phyloP scores from a whole-genome alignment of 208 protist genomes.

The Herpetomonas tarakana region DNA sequence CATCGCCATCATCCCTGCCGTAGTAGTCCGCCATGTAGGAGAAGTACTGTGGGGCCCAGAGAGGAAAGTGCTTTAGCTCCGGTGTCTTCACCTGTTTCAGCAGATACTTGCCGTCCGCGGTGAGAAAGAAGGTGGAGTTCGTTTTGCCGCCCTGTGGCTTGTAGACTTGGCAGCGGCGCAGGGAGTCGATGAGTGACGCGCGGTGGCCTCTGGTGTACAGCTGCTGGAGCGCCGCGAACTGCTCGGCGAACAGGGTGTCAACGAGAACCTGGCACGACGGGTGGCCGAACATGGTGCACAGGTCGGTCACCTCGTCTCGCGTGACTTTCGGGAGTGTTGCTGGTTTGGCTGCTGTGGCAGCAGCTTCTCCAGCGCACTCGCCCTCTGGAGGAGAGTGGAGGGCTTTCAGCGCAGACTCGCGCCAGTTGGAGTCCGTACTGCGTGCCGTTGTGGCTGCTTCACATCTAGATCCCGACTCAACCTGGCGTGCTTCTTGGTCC shows the following conservation, averaged over 20 bases:
- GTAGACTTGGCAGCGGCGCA: conserved; percentile 46
- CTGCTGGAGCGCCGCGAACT: conserved; percentile 55
- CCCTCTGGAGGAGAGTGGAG: no score
- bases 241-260: conserved; percentile 52
- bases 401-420: no score
- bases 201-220: conserved; percentile 40
- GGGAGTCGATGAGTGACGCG: conserved; percentile 34
- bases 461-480: no score
- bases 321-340: no score
- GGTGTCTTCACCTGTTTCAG: conserved; percentile 72
- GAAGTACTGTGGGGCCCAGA: conserved; percentile 56
- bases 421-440: no score
- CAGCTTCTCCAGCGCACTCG: no score
- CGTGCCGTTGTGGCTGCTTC: no score
- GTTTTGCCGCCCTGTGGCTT: conserved; percentile 72
- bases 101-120: conserved; percentile 59
- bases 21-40: conserved; percentile 37
- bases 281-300: conserved; percentile 6
- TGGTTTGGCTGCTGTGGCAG: no score
- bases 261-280: conserved; percentile 26
- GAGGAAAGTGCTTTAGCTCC: conserved; percentile 69
- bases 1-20: no score
- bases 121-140: conserved; percentile 58
- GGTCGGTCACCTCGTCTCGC: no score
- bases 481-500: no score